phyloP scores from a whole-genome alignment of 2,329 filamentous ascomycete genomes.

The Fusarium bactridioides region DNA sequence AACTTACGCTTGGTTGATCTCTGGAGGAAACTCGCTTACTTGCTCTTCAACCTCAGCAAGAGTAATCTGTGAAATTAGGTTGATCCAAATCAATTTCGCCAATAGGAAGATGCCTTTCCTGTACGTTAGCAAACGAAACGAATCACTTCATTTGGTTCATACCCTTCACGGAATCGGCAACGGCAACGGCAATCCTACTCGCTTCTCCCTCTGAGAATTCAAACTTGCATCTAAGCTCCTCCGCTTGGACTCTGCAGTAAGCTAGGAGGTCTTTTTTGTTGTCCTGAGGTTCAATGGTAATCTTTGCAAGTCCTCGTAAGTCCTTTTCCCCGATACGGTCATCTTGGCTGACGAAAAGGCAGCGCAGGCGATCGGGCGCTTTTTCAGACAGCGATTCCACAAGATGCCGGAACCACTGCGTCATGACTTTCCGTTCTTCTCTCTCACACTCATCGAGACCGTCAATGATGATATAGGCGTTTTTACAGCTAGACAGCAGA shows the following conservation, averaged over 20 bases:
- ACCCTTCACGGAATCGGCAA: rapidly evolving
- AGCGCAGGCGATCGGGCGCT: rapidly evolving
- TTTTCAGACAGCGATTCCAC: rapidly evolving
- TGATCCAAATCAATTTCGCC: background rate
- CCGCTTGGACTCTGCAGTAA: rapidly evolving
- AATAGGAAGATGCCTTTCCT: rapidly evolving
- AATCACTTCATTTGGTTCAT: rapidly evolving
- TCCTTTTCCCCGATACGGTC: rapidly evolving
- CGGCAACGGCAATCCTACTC: rapidly evolving
- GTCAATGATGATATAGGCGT: background rate
- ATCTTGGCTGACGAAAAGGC: background rate
- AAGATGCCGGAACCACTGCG: rapidly evolving
- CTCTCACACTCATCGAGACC: background rate
- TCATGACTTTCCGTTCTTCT: background rate
- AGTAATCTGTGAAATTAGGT: rapidly evolving
- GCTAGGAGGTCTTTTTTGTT: rapidly evolving
- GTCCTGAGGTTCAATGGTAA: rapidly evolving
- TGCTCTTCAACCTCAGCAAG: background rate
- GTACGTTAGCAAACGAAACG: rapidly evolving
- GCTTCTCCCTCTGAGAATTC: rapidly evolving
- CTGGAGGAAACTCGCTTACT: rapidly evolving
- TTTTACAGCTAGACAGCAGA: background rate
- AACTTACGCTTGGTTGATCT: background rate
- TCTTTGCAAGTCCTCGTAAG: rapidly evolving
- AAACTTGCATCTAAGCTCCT: rapidly evolving